Conservation (phyloP, 345 rosid genomes). For the Pelargonium nanum region DNA sequence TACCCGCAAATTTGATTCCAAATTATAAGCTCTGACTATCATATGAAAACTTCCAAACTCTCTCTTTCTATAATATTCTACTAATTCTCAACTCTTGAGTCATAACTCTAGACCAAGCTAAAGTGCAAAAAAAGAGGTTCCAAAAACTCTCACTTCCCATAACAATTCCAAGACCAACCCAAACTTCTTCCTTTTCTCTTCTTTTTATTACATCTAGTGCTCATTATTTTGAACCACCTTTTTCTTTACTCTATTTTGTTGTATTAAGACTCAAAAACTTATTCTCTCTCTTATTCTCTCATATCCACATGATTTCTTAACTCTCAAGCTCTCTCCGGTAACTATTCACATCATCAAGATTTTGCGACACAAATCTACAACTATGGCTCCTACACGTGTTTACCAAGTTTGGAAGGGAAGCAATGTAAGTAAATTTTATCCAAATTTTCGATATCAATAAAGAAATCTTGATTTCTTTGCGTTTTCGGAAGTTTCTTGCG, state of each 20-base stretch:
- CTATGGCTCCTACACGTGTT: conserved; percentile 33
- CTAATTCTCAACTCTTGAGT: too few species aligned
- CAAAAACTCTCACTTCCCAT: background rate
- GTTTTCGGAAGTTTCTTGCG: background rate
- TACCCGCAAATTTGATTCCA: too few species aligned
- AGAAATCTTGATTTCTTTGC: background rate
- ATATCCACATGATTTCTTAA: too few species aligned
- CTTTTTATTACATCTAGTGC: background rate
- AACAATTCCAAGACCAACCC: background rate
- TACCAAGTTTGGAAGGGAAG: conserved; percentile 46
- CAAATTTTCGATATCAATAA: too few species aligned
- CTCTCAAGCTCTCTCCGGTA: background rate
- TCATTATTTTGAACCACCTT: background rate
- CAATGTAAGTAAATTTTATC: conserved; percentile 28
- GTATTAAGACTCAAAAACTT: background rate
- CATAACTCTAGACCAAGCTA: too few species aligned
- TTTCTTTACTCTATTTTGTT: background rate
- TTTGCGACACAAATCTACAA: too few species aligned
- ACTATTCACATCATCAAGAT: too few species aligned
- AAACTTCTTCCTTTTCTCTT: background rate
- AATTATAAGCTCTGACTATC: too few species aligned
- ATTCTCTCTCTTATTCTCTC: background rate
- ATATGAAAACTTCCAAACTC: too few species aligned
- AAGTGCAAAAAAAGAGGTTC: background rate
- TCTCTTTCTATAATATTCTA: too few species aligned